phyloP scores from a whole-genome alignment of 129 eudicot species.

The Smallanthus sonchifolius region DNA sequence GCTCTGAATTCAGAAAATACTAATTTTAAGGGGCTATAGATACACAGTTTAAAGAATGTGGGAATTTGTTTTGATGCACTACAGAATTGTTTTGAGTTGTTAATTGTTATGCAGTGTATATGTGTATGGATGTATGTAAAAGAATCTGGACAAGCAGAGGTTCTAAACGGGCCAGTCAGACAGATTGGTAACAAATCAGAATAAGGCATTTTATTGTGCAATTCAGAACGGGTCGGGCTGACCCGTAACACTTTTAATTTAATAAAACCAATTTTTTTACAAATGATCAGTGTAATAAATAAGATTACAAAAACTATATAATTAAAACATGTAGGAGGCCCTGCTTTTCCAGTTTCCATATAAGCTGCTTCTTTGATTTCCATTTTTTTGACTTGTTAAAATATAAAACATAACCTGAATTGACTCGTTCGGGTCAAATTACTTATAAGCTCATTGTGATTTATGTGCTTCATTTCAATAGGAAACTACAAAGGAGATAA shows the following conservation, averaged over 20 bases:
- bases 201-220: neutral
- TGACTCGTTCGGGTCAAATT: neutral
- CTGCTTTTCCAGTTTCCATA: neutral
- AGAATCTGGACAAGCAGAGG: neutral
- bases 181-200: neutral
- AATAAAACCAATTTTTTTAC: neutral
- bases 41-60: neutral
- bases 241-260: neutral
- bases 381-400: neutral
- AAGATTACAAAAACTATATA: neutral
- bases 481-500: conserved; percentile 29
- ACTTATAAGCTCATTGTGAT: neutral
- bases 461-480: conserved; percentile 14
- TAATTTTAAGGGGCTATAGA: neutral
- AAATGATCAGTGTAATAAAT: neutral
- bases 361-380: neutral
- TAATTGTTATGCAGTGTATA: neutral
- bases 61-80: neutral
- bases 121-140: neutral
- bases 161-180: neutral
- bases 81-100: neutral
- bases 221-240: neutral
- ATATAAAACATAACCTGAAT: neutral
- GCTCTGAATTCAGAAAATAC: neutral
- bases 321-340: neutral